Percentiles rank a stretch among this genome's conserved stretches.
These are phyloP conservation scores for Xylaria sp. DNA, from an alignment of 495 filamentous ascomycete genomes.

Conservation along the genomic window DNA sequence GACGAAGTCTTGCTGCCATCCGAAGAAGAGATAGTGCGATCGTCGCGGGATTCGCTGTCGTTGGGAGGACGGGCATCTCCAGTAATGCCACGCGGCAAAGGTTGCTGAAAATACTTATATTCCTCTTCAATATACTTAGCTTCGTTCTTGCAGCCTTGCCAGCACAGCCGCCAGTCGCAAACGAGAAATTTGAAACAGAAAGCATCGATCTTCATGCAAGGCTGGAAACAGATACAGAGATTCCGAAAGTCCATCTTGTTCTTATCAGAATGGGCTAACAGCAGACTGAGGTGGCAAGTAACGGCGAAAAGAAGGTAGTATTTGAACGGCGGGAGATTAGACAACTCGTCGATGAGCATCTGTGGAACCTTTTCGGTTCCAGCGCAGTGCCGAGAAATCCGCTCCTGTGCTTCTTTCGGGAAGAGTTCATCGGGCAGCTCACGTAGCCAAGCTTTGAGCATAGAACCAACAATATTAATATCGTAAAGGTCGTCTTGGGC, in stretches of 20 bases:
- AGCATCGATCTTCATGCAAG: slow-evolving; percentile 88
- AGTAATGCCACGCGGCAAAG: slow-evolving; percentile 46
- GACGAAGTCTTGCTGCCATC: slow-evolving; percentile 62
- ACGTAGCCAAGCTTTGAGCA: slow-evolving; percentile 94
- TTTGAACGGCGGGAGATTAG: slow-evolving; percentile 87
- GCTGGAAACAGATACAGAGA: slow-evolving; percentile 92
- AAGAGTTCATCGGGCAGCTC: slow-evolving; percentile 91
- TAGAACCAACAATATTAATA: slow-evolving; percentile 89
- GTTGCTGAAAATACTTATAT: slow-evolving; percentile 65
- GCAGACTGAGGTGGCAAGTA: slow-evolving; percentile 87
- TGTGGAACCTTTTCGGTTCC: slow-evolving; percentile 80
- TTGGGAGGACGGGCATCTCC: slow-evolving; percentile 28
- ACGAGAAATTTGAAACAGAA: slow-evolving; percentile 93
- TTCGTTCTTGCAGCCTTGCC: slow-evolving; percentile 95
- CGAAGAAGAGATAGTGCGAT: slow-evolving; percentile 69
- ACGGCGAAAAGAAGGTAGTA: slow-evolving; percentile 97
- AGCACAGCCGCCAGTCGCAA: slow-evolving; percentile 90
- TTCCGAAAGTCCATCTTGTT: slow-evolving; percentile 97
- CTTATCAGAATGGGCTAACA: slow-evolving; percentile 82
- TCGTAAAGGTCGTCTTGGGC: slow-evolving; percentile 84
- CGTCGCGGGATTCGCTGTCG: slow-evolving; percentile 50
- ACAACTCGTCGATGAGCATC: slow-evolving; percentile 85
- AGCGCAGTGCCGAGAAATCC: slow-evolving; percentile 74
- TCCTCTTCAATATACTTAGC: slow-evolving; percentile 78
- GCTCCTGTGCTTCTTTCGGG: slow-evolving; percentile 77